Evolutionary conservation across 495 filamentous ascomycete species (phyloP).

Genomic region (Penicillium waksmanii): DNA sequence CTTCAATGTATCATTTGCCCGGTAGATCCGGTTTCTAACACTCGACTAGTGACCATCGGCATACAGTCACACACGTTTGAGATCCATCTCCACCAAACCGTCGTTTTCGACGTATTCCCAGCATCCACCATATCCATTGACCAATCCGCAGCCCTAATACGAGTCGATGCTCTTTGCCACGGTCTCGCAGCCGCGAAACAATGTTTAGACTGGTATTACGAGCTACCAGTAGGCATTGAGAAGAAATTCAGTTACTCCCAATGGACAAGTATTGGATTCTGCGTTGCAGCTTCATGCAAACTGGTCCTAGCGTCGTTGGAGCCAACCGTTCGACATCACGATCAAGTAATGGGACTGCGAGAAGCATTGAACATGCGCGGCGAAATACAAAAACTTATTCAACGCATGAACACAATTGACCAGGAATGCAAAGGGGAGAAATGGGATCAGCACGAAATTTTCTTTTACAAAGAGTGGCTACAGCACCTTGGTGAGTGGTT

Average conservation of each 20-base stretch:
- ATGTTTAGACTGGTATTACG: constrained; percentile 17
- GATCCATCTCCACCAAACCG: constrained; percentile 22
- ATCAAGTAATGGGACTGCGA: constrained; percentile 15
- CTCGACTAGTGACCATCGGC: constrained; percentile 11
- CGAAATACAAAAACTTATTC: constrained; percentile 8
- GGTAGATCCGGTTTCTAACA: not conserved
- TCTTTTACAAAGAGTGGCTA: constrained; percentile 18
- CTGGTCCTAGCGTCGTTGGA: constrained; percentile 21
- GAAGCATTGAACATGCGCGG: constrained; percentile 13
- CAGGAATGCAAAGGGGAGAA: constrained; percentile 17
- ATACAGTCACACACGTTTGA: constrained; percentile 17
- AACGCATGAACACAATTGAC: constrained; percentile 15
- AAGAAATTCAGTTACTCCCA: constrained; percentile 13
- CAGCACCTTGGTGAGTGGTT: constrained; percentile 19
- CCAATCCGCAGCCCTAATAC: not conserved
- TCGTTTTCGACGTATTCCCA: constrained; percentile 17
- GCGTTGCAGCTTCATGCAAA: constrained; percentile 23
- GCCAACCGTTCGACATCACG: constrained; percentile 18
- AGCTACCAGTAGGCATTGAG: constrained; percentile 9
- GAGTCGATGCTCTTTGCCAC: constrained; percentile 18
- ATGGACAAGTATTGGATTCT: constrained; percentile 21
- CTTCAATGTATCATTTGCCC: not conserved
- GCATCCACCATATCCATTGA: constrained; percentile 1
- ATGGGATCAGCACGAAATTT: constrained; percentile 14
- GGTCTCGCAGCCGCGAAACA: constrained; percentile 20